These are phyloP conservation scores for Aspergillus amoenus DNA, from an alignment of 2,329 filamentous ascomycete genomes.

Conservation along the genomic window DNA sequence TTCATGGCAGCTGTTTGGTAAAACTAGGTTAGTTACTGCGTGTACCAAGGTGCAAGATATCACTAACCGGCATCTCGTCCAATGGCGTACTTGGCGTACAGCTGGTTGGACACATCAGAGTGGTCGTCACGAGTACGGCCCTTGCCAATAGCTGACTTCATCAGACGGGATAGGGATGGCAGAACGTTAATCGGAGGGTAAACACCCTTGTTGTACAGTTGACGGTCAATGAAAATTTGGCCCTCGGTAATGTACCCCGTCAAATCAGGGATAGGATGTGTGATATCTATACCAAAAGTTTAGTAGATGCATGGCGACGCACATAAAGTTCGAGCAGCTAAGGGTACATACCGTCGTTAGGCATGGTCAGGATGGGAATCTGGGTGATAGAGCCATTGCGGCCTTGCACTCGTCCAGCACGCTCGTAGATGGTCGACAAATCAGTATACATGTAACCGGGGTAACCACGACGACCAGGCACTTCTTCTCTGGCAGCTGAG, in stretches of 20 bases:
- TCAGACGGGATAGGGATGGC: constrained; percentile 95
- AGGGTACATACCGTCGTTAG: constrained; percentile 73
- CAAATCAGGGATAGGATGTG: constrained; percentile 96
- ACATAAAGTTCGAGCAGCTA: not conserved
- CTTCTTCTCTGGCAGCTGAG: constrained; percentile 96
- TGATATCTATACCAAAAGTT: constrained; percentile 67
- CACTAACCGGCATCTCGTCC: constrained; percentile 76
- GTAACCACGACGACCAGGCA: constrained; percentile 97
- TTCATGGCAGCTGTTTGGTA: constrained; percentile 78
- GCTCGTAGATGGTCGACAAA: constrained; percentile 99
- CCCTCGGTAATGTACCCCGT: constrained; percentile 99
- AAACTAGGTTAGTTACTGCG: not conserved
- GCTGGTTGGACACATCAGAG: constrained; percentile 97
- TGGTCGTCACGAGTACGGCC: constrained; percentile 96
- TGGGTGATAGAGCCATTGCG: constrained; percentile 98
- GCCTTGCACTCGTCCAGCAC: constrained; percentile 93
- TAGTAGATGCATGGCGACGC: not conserved
- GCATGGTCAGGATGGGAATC: constrained; percentile 98
- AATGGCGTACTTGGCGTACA: constrained; percentile 99
- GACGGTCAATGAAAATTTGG: constrained; percentile 95
- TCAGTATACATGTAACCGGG: constrained; percentile 99
- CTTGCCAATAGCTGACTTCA: constrained; percentile 99
- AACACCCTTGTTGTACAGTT: constrained; percentile 92
- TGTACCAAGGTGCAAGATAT: not conserved
- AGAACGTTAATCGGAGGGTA: constrained; percentile 99